phyloP scores from a whole-genome alignment of 331 rosid species.

The Telfairia occidentalis region DNA sequence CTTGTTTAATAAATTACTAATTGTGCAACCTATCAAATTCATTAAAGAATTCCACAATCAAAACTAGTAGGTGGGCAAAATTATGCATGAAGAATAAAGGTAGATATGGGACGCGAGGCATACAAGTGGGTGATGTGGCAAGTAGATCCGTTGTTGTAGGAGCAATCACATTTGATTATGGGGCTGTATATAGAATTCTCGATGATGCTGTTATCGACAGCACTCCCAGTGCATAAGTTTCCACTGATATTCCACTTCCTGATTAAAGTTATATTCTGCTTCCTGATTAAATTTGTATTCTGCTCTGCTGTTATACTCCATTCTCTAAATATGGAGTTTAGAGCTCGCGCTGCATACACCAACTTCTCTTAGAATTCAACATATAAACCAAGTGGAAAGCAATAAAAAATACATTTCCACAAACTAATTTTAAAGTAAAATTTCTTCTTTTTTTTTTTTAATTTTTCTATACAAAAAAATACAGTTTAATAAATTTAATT shows the following conservation, averaged over 20 bases:
- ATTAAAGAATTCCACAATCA: not conserved
- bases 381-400: too few relatives aligned
- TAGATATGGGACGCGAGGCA: not conserved
- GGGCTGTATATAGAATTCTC: slow-evolving; percentile 26
- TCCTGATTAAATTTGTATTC: slow-evolving; percentile 26
- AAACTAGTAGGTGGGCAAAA: not conserved
- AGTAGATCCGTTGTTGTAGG: slow-evolving; percentile 15
- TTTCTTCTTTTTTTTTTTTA: too few relatives aligned
- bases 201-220: slow-evolving; percentile 17
- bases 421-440: too few relatives aligned
- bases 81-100: too few relatives aligned
- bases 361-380: not conserved
- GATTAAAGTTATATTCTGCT: not conserved
- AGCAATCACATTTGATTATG: slow-evolving; percentile 55
- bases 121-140: slow-evolving; percentile 60
- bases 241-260: slow-evolving; percentile 13
- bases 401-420: too few relatives aligned
- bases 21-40: not conserved
- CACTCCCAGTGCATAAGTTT: slow-evolving; percentile 51
- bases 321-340: slow-evolving; percentile 49
- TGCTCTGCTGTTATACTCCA: slow-evolving; percentile 35
- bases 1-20: not conserved
- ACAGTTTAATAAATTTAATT: too few relatives aligned
- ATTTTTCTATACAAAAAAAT: too few relatives aligned
- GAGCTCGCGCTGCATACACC: slow-evolving; percentile 25